A percentile compares a stretch with the other conserved stretches of the same genome.
Conservation (phyloP, 257 asterid genomes). For the Cynanchum wilfordii region DNA sequence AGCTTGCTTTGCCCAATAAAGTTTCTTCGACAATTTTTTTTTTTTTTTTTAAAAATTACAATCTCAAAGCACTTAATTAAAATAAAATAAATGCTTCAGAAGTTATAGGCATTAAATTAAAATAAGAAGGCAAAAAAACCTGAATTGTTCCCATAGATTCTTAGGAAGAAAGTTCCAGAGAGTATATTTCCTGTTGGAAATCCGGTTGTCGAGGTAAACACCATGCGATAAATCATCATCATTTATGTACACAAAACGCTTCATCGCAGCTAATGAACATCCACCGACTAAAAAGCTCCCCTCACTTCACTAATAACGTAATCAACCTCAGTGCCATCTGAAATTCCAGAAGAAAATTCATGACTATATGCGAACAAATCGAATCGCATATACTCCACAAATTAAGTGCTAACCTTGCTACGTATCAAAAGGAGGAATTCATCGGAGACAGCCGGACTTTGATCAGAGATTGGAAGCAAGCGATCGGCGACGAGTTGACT, state of each 20-base stretch:
- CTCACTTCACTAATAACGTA: slow-evolving; percentile 4
- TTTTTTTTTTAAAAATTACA: background rate
- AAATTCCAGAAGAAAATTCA: background rate
- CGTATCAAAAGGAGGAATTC: background rate
- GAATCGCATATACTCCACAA: background rate
- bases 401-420: background rate
- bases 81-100: background rate
- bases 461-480: slow-evolving; percentile 6
- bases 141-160: slow-evolving; percentile 98
- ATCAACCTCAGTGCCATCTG: slow-evolving; percentile 20
- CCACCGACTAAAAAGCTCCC: background rate
- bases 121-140: slow-evolving; percentile 33
- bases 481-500: slow-evolving; percentile 10
- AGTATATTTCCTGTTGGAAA: slow-evolving; percentile 95
- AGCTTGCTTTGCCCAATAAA: background rate
- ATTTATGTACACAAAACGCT: slow-evolving; percentile 81
- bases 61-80: background rate
- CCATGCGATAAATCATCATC: slow-evolving; percentile 69
- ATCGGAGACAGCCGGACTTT: slow-evolving; percentile 5
- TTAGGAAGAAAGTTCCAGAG: slow-evolving; percentile 90
- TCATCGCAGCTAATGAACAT: slow-evolving; percentile 41
- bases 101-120: background rate
- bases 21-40: background rate
- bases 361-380: background rate
- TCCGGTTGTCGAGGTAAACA: slow-evolving; percentile 80